Evolutionary conservation across 2,329 filamentous ascomycete genomes (phyloP).

Genomic region (Dryadomyces quercus-mongolicae): DNA sequence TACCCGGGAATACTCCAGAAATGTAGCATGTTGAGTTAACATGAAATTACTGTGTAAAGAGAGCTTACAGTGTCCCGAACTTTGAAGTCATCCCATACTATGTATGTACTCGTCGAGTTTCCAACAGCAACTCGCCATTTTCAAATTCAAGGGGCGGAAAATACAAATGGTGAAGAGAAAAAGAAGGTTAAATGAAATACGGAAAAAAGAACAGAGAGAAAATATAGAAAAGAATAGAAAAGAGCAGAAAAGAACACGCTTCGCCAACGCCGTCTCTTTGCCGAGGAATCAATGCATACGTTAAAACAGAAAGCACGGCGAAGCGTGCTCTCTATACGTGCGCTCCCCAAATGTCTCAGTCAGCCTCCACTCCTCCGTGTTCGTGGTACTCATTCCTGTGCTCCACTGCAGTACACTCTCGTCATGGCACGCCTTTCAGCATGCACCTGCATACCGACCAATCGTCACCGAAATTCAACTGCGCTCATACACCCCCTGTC

Average conservation of each 20-base stretch:
- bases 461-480: conserved; percentile 70
- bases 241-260: neutral
- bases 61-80: too few relatives aligned
- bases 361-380: neutral
- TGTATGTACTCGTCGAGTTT: neutral
- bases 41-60: too few relatives aligned
- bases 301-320: neutral
- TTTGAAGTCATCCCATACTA: too few relatives aligned
- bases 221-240: too few relatives aligned
- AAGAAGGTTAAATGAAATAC: neutral
- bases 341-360: neutral
- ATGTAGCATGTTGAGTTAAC: too few relatives aligned
- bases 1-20: too few relatives aligned
- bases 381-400: neutral
- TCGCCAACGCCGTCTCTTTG: neutral
- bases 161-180: conserved; percentile 12
- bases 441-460: neutral
- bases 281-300: neutral
- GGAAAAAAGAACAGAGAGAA: too few relatives aligned
- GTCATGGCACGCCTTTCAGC: too few relatives aligned
- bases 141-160: neutral
- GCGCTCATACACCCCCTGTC: conserved; percentile 74
- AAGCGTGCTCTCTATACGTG: neutral
- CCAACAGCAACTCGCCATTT: neutral
- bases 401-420: too few relatives aligned